Conservation (phyloP, 202 grass and related monocot species). For the Cymbopogon flexuosus region DNA sequence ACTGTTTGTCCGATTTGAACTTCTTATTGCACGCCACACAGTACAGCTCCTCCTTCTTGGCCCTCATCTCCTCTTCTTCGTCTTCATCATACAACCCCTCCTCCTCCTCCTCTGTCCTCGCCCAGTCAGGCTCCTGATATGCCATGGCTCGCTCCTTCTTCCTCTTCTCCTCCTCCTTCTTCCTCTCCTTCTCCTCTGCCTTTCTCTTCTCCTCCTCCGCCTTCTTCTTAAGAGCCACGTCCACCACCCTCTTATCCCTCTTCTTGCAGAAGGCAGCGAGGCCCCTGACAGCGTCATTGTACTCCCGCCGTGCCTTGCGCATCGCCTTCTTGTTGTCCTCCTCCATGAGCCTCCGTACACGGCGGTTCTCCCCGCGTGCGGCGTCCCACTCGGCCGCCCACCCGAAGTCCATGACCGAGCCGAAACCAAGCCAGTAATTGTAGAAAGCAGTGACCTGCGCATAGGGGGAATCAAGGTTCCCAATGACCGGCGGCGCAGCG, state of each 20-base stretch:
- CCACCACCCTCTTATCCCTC: constrained; percentile 87
- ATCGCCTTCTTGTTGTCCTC: constrained; percentile 93
- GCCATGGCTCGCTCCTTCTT: constrained; percentile 70
- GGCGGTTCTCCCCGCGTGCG: constrained; percentile 51
- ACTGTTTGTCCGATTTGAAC: constrained; percentile 96
- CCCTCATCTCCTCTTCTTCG: constrained; percentile 49
- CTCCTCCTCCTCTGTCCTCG: constrained; percentile 52
- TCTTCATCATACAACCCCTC: constrained; percentile 51
- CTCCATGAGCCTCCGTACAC: constrained; percentile 71
- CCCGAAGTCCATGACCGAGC: constrained; percentile 76
- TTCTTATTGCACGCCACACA: constrained; percentile 93
- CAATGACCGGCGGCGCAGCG: constrained; percentile 56
- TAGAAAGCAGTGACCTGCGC: constrained; percentile 83
- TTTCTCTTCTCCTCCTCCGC: constrained; percentile 66
- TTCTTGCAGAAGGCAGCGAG: constrained; percentile 82
- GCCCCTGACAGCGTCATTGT: constrained; percentile 70
- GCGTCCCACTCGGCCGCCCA: constrained; percentile 86
- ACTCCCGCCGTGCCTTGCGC: constrained; percentile 68
- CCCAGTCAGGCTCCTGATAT: constrained; percentile 84
- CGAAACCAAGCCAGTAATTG: constrained; percentile 75
- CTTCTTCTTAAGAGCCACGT: constrained; percentile 70
- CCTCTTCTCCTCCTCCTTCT: constrained; percentile 72
- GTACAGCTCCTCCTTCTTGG: constrained; percentile 69
- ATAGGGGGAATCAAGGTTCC: constrained; percentile 77
- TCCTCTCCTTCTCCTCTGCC: constrained; percentile 53